These are phyloP conservation scores for Boletus vermiculosoides DNA, from an alignment of 768 basidiomycete genomes.

Conservation along the genomic window DNA sequence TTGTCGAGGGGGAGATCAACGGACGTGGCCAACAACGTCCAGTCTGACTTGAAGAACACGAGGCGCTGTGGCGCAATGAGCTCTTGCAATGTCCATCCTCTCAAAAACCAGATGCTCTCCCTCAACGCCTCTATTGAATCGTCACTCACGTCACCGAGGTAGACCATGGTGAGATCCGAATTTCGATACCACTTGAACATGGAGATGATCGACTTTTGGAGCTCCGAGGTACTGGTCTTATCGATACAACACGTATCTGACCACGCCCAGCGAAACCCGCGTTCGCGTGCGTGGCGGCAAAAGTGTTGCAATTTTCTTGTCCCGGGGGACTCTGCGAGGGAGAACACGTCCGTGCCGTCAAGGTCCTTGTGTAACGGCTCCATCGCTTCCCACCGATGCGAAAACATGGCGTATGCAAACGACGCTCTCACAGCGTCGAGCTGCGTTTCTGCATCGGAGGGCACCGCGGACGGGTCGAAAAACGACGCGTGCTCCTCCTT, in stretches of 20 bases:
- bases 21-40: conserved; percentile 17
- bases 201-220: conserved; percentile 30
- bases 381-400: conserved; percentile 21
- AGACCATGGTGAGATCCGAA: conserved; percentile 26
- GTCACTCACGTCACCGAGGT: conserved; percentile 20
- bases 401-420: conserved; percentile 27
- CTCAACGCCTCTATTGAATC: conserved; percentile 15
- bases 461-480: conserved; percentile 9
- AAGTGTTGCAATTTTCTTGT: conserved; percentile 18
- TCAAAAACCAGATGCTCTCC: conserved; percentile 24
- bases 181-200: conserved; percentile 33
- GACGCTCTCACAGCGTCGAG: conserved; percentile 8
- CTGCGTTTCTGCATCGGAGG: conserved; percentile 2
- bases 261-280: conserved; percentile 28
- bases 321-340: conserved; percentile 12
- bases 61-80: conserved; percentile 26
- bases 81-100: conserved; percentile 29
- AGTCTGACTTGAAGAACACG: conserved; percentile 25
- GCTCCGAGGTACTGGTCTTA: conserved; percentile 28
- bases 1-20: conserved; percentile 16
- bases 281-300: conserved; percentile 17
- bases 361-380: conserved; percentile 20
- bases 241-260: conserved; percentile 32
- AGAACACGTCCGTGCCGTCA: conserved; percentile 16
- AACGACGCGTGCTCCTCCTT: conserved; percentile 9